A percentile compares a stretch with the other conserved stretches of the same genome.
phyloP scores from a whole-genome alignment of 2,329 filamentous ascomycete species.

The Ophiostoma sp. region DNA sequence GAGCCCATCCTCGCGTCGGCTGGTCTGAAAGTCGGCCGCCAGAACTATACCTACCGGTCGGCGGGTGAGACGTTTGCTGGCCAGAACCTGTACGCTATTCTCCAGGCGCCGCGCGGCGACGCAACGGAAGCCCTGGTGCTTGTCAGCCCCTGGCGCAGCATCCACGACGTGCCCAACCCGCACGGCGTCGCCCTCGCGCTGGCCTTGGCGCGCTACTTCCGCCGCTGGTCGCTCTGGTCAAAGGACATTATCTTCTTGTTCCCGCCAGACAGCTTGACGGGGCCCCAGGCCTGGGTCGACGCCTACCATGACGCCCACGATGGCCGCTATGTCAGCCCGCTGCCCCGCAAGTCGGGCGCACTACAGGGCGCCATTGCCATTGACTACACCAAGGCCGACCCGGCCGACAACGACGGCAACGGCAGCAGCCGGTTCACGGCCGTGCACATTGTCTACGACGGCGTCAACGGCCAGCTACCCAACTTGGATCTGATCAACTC shows the following conservation, averaged over 20 bases:
- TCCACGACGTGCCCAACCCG: constrained; percentile 74
- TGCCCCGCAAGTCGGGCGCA: constrained; percentile 89
- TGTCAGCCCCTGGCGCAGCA: constrained; percentile 84
- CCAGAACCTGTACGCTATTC: constrained; percentile 89
- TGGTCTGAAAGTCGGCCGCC: constrained; percentile 82
- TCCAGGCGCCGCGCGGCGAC: constrained; percentile 91
- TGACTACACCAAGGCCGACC: constrained; percentile 80
- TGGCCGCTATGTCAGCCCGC: constrained; percentile 65
- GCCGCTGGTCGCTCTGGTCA: constrained; percentile 96
- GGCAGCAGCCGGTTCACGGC: constrained; percentile 69
- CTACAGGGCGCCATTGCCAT: constrained; percentile 91
- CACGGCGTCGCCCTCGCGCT: constrained; percentile 85
- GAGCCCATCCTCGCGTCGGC: constrained; percentile 73
- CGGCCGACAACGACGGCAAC: background rate
- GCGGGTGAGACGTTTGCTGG: constrained; percentile 73
- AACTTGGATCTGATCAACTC: constrained; percentile 97
- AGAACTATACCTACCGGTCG: constrained; percentile 83
- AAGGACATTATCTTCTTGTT: constrained; percentile 96
- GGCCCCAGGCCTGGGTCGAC: constrained; percentile 95
- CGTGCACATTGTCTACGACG: constrained; percentile 90
- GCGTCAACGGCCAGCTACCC: constrained; percentile 90
- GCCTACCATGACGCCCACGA: constrained; percentile 93
- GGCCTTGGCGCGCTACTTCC: constrained; percentile 91
- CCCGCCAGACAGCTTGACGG: constrained; percentile 82
- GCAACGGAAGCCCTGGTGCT: constrained; percentile 96